Conservation (phyloP, 2,329 filamentous ascomycete species). For the Fusarium illudens region DNA sequence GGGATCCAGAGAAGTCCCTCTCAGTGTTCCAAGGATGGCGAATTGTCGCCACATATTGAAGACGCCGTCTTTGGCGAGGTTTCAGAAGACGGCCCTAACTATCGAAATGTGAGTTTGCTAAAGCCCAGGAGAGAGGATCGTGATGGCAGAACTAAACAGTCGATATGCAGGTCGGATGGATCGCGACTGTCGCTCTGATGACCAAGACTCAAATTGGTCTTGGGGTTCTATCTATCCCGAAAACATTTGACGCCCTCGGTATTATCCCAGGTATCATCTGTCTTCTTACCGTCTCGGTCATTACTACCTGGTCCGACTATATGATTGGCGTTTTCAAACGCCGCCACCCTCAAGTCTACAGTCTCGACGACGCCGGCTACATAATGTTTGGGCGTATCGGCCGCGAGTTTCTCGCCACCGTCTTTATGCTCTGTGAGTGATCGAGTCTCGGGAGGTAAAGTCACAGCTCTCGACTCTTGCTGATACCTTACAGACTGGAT, state of each 20-base stretch:
- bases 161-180: constrained; percentile 48
- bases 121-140: neutral
- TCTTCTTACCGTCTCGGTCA: constrained; percentile 49
- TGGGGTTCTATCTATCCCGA: constrained; percentile 56
- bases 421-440: constrained; percentile 46
- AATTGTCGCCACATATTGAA: neutral
- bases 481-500: constrained; percentile 23
- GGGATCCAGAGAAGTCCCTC: neutral
- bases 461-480: neutral
- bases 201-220: constrained; percentile 56
- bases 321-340: constrained; percentile 59
- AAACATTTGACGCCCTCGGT: constrained; percentile 54
- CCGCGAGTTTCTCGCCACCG: constrained; percentile 49
- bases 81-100: constrained; percentile 38
- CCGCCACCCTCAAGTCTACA: constrained; percentile 57
- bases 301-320: constrained; percentile 58
- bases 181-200: constrained; percentile 53
- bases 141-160: neutral
- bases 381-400: constrained; percentile 57
- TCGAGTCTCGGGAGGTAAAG: neutral
- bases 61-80: constrained; percentile 30
- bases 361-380: constrained; percentile 59
- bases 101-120: constrained; percentile 35
- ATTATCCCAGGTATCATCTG: constrained; percentile 57
- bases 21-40: neutral